A percentile compares a stretch with the other conserved stretches of the same genome.
These are phyloP conservation scores for Adansonia grandidieri DNA, from an alignment of 441 rosid species.

Conservation along the genomic window DNA sequence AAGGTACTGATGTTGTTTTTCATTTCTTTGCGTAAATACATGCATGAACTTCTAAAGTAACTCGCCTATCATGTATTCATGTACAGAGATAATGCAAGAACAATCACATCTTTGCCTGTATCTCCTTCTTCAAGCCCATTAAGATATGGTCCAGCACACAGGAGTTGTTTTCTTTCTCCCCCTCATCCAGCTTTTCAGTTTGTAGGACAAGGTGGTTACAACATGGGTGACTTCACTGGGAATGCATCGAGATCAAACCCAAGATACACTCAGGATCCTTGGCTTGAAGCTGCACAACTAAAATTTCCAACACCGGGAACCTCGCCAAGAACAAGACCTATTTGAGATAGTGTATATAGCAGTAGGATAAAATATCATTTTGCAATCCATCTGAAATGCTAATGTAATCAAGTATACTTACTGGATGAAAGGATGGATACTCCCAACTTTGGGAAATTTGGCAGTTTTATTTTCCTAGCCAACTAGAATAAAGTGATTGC, in stretches of 20 bases:
- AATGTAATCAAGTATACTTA: not conserved
- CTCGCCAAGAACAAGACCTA: constrained; percentile 64
- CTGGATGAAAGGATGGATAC: not conserved
- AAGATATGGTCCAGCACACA: constrained; percentile 61
- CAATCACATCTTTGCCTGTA: constrained; percentile 79
- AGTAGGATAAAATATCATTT: constrained; percentile 8
- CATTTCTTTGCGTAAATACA: not conserved
- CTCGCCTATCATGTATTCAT: not conserved
- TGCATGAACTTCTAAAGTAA: constrained; percentile 4
- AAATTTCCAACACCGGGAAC: constrained; percentile 55
- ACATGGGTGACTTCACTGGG: constrained; percentile 54
- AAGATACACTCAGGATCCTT: constrained; percentile 45
- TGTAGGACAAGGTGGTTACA: constrained; percentile 58
- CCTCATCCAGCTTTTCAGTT: constrained; percentile 62
- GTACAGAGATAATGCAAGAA: constrained; percentile 70
- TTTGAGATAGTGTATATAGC: constrained; percentile 53
- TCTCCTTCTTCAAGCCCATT: constrained; percentile 94
- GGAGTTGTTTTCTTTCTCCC: constrained; percentile 78
- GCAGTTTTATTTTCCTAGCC: constrained; percentile 2
- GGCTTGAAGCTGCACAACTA: constrained; percentile 51
- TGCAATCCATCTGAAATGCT: constrained; percentile 24
- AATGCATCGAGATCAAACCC: constrained; percentile 56
- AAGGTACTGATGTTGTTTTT: constrained; percentile 47
- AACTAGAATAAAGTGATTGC: not conserved
- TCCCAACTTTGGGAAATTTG: not conserved